A percentile compares a stretch with the other conserved stretches of the same genome.
phyloP scores from a whole-genome alignment of 2,329 filamentous ascomycete species.

The Fusarium zealandicum region DNA sequence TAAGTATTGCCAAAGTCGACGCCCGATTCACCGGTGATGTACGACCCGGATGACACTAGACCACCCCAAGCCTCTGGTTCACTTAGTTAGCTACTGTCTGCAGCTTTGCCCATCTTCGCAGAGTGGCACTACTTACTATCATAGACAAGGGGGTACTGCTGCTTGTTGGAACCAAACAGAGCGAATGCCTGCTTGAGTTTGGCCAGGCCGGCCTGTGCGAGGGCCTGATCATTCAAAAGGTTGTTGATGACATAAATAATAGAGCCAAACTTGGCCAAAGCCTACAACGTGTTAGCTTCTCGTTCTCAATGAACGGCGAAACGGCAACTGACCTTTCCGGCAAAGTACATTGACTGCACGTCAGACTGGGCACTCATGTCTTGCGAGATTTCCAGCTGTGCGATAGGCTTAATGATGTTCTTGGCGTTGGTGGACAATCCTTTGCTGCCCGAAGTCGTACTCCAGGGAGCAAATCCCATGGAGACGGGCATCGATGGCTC shows the following conservation, averaged over 20 bases:
- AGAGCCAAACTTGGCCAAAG: constrained; percentile 77
- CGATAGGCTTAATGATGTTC: constrained; percentile 65
- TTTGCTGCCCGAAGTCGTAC: constrained; percentile 58
- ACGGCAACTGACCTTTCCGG: constrained; percentile 71
- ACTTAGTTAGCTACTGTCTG: constrained; percentile 23
- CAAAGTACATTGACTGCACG: constrained; percentile 89
- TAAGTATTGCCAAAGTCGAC: constrained; percentile 90
- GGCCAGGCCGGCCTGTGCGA: constrained; percentile 65
- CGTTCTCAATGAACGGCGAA: background rate
- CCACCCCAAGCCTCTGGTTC: constrained; percentile 74
- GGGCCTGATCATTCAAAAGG: constrained; percentile 63
- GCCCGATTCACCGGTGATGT: constrained; percentile 70
- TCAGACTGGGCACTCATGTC: constrained; percentile 77
- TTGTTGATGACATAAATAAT: constrained; percentile 71
- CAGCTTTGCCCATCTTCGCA: background rate
- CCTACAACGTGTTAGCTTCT: constrained; percentile 49
- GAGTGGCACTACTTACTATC: constrained; percentile 56
- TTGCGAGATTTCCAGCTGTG: constrained; percentile 77
- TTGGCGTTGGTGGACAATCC: constrained; percentile 63
- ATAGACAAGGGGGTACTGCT: constrained; percentile 70
- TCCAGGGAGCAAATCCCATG: constrained; percentile 84
- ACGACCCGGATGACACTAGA: constrained; percentile 78
- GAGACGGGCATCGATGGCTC: constrained; percentile 75
- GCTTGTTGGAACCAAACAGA: constrained; percentile 70
- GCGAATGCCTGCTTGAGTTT: constrained; percentile 72